phyloP scores from a whole-genome alignment of 768 basidiomycete species.

The Mycena alexandri region DNA sequence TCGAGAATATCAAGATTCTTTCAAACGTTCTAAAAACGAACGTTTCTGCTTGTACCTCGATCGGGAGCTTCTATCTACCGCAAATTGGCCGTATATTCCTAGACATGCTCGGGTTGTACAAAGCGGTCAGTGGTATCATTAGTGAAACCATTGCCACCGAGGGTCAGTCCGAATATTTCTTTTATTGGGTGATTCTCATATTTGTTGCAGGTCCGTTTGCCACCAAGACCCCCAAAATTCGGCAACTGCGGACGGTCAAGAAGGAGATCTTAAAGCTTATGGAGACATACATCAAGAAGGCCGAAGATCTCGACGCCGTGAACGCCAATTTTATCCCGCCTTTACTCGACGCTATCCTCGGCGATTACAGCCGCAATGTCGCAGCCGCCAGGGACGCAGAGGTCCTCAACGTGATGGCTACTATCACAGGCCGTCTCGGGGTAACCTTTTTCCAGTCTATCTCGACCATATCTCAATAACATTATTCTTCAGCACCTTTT shows the following conservation, averaged over 20 bases:
- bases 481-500: constrained; percentile 71
- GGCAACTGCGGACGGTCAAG: constrained; percentile 95
- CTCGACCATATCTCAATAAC: constrained; percentile 9
- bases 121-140: constrained; percentile 96
- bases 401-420: constrained; percentile 97
- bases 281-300: constrained; percentile 97
- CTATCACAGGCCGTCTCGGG: constrained; percentile 89
- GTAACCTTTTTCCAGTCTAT: constrained; percentile 61
- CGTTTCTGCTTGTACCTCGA: constrained; percentile 96
- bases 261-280: constrained; percentile 98
- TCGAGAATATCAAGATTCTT: constrained; percentile 96
- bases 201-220: constrained; percentile 79
- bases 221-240: constrained; percentile 96
- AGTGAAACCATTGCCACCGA: constrained; percentile 91
- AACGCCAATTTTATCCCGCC: constrained; percentile 95
- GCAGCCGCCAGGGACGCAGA: constrained; percentile 95
- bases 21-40: constrained; percentile 98
- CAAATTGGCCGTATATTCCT: constrained; percentile 96
- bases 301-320: constrained; percentile 95
- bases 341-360: constrained; percentile 95
- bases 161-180: constrained; percentile 58
- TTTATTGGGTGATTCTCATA: constrained; percentile 20
- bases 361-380: constrained; percentile 95
- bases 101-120: constrained; percentile 98
- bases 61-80: constrained; percentile 97